Percentiles rank a stretch among this genome's conserved stretches.
Conservation (phyloP, 2,329 filamentous ascomycete species). For the Akanthomyces uredinophilus region DNA sequence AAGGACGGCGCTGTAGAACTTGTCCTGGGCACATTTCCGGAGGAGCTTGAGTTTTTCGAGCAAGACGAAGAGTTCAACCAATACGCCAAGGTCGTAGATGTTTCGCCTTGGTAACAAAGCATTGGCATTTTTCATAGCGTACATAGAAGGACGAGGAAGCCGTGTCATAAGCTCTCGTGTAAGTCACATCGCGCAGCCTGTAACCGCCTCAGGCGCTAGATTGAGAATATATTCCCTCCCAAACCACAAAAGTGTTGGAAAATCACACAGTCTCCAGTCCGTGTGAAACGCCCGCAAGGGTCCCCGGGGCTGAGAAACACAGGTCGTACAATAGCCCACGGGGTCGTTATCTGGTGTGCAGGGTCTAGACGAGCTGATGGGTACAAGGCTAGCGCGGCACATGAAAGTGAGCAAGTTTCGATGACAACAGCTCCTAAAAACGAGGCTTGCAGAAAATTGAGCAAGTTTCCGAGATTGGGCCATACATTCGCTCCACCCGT, state of each 20-base stretch:
- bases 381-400: neutral
- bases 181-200: neutral
- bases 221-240: slow-evolving; percentile 1
- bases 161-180: neutral
- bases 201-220: neutral
- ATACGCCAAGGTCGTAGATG: slow-evolving; percentile 21
- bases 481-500: slow-evolving; percentile 2
- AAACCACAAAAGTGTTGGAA: neutral
- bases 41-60: slow-evolving; percentile 25
- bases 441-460: slow-evolving; percentile 12
- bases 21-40: slow-evolving; percentile 23
- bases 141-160: neutral
- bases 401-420: slow-evolving; percentile 9
- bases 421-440: neutral
- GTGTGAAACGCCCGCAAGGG: slow-evolving; percentile 1
- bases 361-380: neutral
- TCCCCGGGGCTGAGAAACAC: neutral
- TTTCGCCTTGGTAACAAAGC: neutral
- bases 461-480: slow-evolving; percentile 11
- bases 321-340: neutral
- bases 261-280: neutral
- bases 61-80: slow-evolving; percentile 24
- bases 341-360: neutral
- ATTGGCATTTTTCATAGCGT: neutral
- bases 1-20: slow-evolving; percentile 26